Conservation (phyloP, 1,139 yeast species). For the Candida tetrigidarum region DNA sequence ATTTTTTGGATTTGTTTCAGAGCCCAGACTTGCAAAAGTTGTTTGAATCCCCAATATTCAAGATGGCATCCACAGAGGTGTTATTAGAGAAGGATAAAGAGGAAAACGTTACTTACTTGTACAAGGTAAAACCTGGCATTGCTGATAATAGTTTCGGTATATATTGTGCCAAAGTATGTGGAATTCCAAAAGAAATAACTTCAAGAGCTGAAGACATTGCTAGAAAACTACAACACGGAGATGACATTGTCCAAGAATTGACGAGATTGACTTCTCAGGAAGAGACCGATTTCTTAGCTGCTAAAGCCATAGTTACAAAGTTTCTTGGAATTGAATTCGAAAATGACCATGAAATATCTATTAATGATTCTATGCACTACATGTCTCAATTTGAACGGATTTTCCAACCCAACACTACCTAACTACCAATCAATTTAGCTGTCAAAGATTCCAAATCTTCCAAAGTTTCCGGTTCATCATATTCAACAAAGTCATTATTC, state of each 20-base stretch:
- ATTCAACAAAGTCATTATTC: slow-evolving; percentile 58
- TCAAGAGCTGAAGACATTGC: slow-evolving; percentile 29
- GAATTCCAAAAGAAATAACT: slow-evolving; percentile 29
- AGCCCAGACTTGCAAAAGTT: slow-evolving; percentile 10
- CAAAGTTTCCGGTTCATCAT: slow-evolving; percentile 86
- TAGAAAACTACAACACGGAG: slow-evolving; percentile 19
- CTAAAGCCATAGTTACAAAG: slow-evolving; percentile 26
- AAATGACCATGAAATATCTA: slow-evolving; percentile 5
- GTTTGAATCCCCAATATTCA: slow-evolving; percentile 6
- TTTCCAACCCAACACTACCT: slow-evolving; percentile 8
- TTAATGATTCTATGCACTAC: slow-evolving; percentile 7
- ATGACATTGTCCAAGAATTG: slow-evolving; percentile 20
- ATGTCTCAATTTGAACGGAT: slow-evolving; percentile 12
- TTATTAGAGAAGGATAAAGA: slow-evolving; percentile 15
- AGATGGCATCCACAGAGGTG: slow-evolving; percentile 25
- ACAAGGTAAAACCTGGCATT: slow-evolving; percentile 31
- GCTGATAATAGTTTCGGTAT: slow-evolving; percentile 39
- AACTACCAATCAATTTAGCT: slow-evolving; percentile 49
- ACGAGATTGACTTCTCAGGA: slow-evolving; percentile 20
- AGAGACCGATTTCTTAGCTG: slow-evolving; percentile 16
- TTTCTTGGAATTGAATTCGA: slow-evolving; percentile 21
- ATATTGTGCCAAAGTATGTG: slow-evolving; percentile 41
- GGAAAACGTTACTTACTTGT: slow-evolving; percentile 32
- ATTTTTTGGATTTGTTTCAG: slow-evolving; percentile 44
- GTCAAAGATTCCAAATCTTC: slow-evolving; percentile 95